phyloP scores from a whole-genome alignment of 1,284 basidiomycete species.

The Pascua guehoae region DNA sequence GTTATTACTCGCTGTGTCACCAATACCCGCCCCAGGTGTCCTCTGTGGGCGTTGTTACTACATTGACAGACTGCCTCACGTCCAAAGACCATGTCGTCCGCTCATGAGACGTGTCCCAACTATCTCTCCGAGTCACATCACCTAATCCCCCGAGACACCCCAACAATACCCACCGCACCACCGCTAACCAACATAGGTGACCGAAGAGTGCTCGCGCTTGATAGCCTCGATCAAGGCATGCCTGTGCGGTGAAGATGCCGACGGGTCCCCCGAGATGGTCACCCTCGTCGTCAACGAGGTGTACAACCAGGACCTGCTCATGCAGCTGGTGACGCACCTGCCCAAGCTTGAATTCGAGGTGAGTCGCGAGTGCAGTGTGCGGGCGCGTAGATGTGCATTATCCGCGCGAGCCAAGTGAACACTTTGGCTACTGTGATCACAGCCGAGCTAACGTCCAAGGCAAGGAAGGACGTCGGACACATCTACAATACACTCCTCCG shows the following conservation, averaged over 20 bases:
- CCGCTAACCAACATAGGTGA: conserved; percentile 2
- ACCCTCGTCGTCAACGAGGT: conserved; percentile 94
- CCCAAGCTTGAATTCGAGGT: conserved; percentile 91
- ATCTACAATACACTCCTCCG: conserved; percentile 95
- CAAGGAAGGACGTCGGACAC: conserved; percentile 86
- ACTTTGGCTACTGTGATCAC: neutral
- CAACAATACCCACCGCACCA: neutral
- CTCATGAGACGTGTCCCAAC: too few relatives aligned
- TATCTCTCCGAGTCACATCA: too few relatives aligned
- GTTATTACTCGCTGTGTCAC: too few relatives aligned
- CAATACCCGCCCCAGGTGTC: too few relatives aligned
- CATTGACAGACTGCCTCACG: too few relatives aligned
- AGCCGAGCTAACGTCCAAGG: conserved; percentile 38
- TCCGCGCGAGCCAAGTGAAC: neutral
- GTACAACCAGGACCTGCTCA: conserved; percentile 83
- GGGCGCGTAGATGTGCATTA: neutral
- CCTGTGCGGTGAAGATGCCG: conserved; percentile 37
- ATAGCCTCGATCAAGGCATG: conserved; percentile 30
- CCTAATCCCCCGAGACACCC: neutral
- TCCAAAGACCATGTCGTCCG: too few relatives aligned
- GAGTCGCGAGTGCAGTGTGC: conserved; percentile 41
- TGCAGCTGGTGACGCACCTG: conserved; percentile 75
- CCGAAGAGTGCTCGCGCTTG: conserved; percentile 35
- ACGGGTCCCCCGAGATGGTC: conserved; percentile 68
- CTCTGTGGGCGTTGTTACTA: too few relatives aligned